These are phyloP conservation scores for Termitomyces bulborhizus DNA, from an alignment of 768 basidiomycete species.

Conservation along the genomic window DNA sequence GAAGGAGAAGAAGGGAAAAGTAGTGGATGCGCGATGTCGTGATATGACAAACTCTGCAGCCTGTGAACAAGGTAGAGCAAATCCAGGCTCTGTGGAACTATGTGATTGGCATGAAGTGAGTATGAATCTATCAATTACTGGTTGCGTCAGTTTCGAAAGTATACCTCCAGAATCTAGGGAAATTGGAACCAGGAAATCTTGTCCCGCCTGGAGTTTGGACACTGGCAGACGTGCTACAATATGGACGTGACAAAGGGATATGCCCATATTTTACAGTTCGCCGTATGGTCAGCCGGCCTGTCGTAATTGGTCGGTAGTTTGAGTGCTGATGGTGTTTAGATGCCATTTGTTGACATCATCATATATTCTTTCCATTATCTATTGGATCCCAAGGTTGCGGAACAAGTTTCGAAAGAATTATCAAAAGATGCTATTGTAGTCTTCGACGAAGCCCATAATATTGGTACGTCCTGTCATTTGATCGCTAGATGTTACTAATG, in stretches of 20 bases:
- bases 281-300: constrained; percentile 65
- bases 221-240: constrained; percentile 84
- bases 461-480: constrained; percentile 46
- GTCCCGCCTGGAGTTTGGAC: constrained; percentile 91
- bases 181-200: constrained; percentile 73
- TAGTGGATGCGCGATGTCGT: constrained; percentile 94
- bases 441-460: constrained; percentile 99
- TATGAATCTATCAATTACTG: constrained; percentile 2
- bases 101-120: constrained; percentile 95
- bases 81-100: constrained; percentile 87
- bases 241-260: constrained; percentile 77
- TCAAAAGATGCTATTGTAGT: constrained; percentile 98
- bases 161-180: constrained; percentile 63
- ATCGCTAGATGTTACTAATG: constrained; percentile 20
- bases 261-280: constrained; percentile 97
- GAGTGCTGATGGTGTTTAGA: constrained; percentile 38
- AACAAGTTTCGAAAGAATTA: constrained; percentile 97
- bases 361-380: constrained; percentile 99
- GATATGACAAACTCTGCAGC: constrained; percentile 85
- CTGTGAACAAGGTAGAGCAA: constrained; percentile 75
- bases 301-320: not conserved
- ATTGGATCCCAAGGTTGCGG: constrained; percentile 97
- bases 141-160: constrained; percentile 2
- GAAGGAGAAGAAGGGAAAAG: constrained; percentile 97
- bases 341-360: constrained; percentile 92